A percentile compares a stretch with the other conserved stretches of the same genome.
phyloP scores from a whole-genome alignment of 345 rosid species.

The Rhodamnia argentea region DNA sequence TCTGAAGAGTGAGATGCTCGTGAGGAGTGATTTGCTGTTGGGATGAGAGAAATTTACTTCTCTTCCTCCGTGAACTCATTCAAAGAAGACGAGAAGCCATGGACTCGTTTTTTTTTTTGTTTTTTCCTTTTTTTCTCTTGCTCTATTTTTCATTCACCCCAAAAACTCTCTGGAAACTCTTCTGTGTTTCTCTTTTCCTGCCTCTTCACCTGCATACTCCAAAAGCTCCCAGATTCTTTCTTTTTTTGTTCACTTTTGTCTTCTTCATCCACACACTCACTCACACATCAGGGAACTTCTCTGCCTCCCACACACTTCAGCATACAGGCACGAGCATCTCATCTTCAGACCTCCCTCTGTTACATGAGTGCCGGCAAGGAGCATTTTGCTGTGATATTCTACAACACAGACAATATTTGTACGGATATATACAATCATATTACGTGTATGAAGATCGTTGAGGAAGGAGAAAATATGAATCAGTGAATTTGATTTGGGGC shows the following conservation, averaged over 20 bases:
- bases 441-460: not conserved
- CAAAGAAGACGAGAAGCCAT: not conserved
- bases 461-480: not conserved
- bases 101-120: not conserved
- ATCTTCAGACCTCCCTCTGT: not conserved
- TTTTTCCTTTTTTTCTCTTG: not conserved
- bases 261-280: not conserved
- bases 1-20: not conserved
- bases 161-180: not conserved
- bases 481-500: not conserved
- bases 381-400: not conserved
- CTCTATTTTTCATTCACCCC: not conserved
- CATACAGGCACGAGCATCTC: not conserved
- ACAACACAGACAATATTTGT: not conserved
- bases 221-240: not conserved
- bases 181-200: not conserved
- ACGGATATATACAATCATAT: not conserved
- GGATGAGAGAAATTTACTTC: not conserved
- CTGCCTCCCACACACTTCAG: not conserved
- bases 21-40: not conserved
- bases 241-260: not conserved
- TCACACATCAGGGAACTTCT: not conserved
- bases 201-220: not conserved
- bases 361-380: not conserved
- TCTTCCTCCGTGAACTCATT: not conserved